These are phyloP conservation scores for Trichothecium roseum DNA, from an alignment of 2,329 filamentous ascomycete genomes.

Conservation along the genomic window DNA sequence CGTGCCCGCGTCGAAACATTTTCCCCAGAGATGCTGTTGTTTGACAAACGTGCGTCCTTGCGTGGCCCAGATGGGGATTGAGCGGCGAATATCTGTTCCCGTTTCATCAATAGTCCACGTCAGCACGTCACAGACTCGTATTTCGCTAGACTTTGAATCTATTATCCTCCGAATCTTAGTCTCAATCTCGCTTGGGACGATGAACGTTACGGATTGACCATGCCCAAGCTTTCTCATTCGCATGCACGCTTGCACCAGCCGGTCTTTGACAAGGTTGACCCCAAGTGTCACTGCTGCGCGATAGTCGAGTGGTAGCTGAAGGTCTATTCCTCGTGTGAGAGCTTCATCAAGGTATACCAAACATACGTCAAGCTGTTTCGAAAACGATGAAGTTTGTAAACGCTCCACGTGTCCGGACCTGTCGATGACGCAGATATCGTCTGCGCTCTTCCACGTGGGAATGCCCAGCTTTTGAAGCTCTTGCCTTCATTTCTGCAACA, in stretches of 20 bases:
- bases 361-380: conserved; percentile 38
- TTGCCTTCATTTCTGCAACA: too few species aligned
- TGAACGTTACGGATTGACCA: conserved; percentile 56
- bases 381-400: conserved; percentile 42
- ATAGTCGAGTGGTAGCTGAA: conserved; percentile 38
- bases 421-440: conserved; percentile 32
- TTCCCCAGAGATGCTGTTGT: conserved; percentile 25
- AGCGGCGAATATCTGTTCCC: conserved; percentile 33
- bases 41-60: conserved; percentile 43
- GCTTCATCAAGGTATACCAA: conserved; percentile 49
- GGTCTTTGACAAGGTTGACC: conserved; percentile 47
- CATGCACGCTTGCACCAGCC: conserved; percentile 59
- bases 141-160: conserved; percentile 2
- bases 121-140: conserved; percentile 39
- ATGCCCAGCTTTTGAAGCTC: too few species aligned
- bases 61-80: conserved; percentile 47
- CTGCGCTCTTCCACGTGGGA: conserved; percentile 13
- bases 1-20: neutral
- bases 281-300: conserved; percentile 45
- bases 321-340: conserved; percentile 50
- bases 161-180: conserved; percentile 30
- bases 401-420: conserved; percentile 21
- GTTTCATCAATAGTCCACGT: conserved; percentile 50
- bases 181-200: conserved; percentile 47
- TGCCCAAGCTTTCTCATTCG: conserved; percentile 58